Evolutionary conservation across 2,329 filamentous ascomycete genomes (phyloP), one percentile per base, ranked within the genome.

Genomic region (Talaromyces sp.): DNA sequence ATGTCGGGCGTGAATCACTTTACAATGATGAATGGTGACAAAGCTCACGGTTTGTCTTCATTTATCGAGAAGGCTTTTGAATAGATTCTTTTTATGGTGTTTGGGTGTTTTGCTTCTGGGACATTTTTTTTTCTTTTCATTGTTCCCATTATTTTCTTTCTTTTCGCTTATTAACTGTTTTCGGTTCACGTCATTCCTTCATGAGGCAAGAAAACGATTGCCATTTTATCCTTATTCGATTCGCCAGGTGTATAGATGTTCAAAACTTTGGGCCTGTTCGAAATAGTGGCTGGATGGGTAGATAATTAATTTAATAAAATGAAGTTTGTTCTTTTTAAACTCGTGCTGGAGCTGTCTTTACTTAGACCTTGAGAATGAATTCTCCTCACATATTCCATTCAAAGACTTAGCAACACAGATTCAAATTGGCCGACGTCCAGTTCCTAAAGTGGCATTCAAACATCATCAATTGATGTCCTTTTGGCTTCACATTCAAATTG

Each of bases 1-100:
- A 68, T 74, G 60, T 64, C 72, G 43, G 70, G 63, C 26, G 72
- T 70, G 29, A 73, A 75, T 31, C 72, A 75, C 61, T 75, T 74
- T 61, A 72, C 72, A 10, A 64, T 64, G 62, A 64, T 64, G 62
- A 62, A 61, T 24, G 62, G 62, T 19, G 32, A 54, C 2, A 62
- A 62, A 50, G 62, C 54, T 19, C 53, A 46, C 21, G 50, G 32
- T 19, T 48, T 63, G 19, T 62, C 62, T 35, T 46, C 35, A 14
- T 63, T 63, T 31, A 62, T 63, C n/a, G 54, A 59, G 35, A 63
- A 57, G 32, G 60, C 62, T 24, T 62, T 62, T 19, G 48, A 32
- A 53, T 21, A n/a, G 19, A 11, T n/a, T 27, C 10, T 29, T 24
- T 3, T n/a, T 52, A 14, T 11, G 48, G 27, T 4, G 48, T 52